A percentile compares a stretch with the other conserved stretches of the same genome.
Evolutionary conservation across 2,329 filamentous ascomycete species (phyloP).

Genomic region (Ascocoryne sarcoides): DNA sequence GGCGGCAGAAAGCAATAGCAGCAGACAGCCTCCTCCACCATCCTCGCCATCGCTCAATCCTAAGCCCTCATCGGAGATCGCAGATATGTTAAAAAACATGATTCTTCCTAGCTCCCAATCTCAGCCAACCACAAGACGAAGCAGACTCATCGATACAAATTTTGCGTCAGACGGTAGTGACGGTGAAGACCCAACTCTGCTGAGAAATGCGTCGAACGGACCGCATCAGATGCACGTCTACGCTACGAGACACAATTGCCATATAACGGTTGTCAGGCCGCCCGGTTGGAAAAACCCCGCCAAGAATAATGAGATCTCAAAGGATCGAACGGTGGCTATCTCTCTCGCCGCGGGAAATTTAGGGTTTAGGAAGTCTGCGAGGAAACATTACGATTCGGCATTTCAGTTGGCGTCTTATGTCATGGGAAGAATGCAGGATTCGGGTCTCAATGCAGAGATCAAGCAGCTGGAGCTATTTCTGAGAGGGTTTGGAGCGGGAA

Average conservation of each 20-base stretch:
- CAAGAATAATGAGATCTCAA: conserved; percentile 8
- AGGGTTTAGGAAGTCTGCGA: conserved; percentile 76
- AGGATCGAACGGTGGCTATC: conserved; percentile 32
- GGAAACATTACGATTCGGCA: conserved; percentile 80
- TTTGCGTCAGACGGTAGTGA: conserved; percentile 11
- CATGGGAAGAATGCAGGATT: conserved; percentile 75
- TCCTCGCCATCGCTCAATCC: conserved; percentile 10
- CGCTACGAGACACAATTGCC: conserved; percentile 86
- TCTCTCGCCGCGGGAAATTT: conserved; percentile 78
- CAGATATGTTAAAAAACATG: not conserved
- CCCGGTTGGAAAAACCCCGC: conserved; percentile 13
- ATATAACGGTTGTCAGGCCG: conserved; percentile 82
- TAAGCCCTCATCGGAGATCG: not conserved
- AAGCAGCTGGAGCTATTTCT: conserved; percentile 69
- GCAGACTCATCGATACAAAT: conserved; percentile 3
- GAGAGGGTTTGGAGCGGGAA: conserved; percentile 75
- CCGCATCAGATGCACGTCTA: conserved; percentile 79
- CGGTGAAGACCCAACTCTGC: conserved; percentile 17
- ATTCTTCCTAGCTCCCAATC: not conserved
- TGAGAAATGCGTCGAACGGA: conserved; percentile 28
- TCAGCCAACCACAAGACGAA: not conserved
- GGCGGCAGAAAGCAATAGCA: conserved; percentile 3
- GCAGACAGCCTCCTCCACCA: not conserved
- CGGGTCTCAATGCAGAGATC: conserved; percentile 68
- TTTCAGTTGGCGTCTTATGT: conserved; percentile 84